phyloP scores from a whole-genome alignment of 2,329 filamentous ascomycete genomes.

The Fusarium continuum region DNA sequence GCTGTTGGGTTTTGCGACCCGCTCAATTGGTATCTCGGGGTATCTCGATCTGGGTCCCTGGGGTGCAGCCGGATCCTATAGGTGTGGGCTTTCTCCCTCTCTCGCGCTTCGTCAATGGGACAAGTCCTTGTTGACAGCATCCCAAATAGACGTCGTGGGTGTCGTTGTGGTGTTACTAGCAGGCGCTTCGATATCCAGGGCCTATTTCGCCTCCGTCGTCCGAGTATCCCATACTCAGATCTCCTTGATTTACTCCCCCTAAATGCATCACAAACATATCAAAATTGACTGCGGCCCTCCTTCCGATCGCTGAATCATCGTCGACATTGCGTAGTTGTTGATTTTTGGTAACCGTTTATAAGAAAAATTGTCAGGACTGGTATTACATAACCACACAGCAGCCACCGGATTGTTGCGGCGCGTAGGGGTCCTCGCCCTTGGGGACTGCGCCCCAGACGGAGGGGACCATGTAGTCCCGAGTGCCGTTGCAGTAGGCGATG shows the following conservation, averaged over 20 bases:
- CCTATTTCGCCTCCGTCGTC: constrained; percentile 23
- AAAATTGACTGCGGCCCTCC: constrained; percentile 43
- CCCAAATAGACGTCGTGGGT: constrained; percentile 25
- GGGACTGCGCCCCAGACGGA: constrained; percentile 96
- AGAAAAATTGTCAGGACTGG: constrained; percentile 34
- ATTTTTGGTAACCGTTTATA: constrained; percentile 41
- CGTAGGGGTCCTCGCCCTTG: constrained; percentile 97
- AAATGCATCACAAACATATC: constrained; percentile 41
- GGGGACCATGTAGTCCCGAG: constrained; percentile 98
- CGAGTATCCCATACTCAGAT: constrained; percentile 29
- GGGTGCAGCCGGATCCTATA: constrained; percentile 35
- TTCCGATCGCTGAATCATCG: constrained; percentile 46
- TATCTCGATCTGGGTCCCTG: constrained; percentile 41
- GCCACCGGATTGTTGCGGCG: constrained; percentile 88
- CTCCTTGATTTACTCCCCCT: constrained; percentile 37
- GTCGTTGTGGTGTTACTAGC: constrained; percentile 32
- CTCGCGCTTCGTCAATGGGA: constrained; percentile 19
- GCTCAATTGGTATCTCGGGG: constrained; percentile 41
- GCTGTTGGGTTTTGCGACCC: constrained; percentile 37
- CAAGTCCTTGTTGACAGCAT: constrained; percentile 21
- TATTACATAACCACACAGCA: constrained; percentile 95
- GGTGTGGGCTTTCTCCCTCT: constrained; percentile 20
- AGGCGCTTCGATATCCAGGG: constrained; percentile 37
- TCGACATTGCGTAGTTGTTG: constrained; percentile 45
- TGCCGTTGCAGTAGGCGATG: constrained; percentile 97